A percentile compares a stretch with the other conserved stretches of the same genome.
Conservation (phyloP, 352 stramenopile species). For the Globisporangium spiculum region DNA sequence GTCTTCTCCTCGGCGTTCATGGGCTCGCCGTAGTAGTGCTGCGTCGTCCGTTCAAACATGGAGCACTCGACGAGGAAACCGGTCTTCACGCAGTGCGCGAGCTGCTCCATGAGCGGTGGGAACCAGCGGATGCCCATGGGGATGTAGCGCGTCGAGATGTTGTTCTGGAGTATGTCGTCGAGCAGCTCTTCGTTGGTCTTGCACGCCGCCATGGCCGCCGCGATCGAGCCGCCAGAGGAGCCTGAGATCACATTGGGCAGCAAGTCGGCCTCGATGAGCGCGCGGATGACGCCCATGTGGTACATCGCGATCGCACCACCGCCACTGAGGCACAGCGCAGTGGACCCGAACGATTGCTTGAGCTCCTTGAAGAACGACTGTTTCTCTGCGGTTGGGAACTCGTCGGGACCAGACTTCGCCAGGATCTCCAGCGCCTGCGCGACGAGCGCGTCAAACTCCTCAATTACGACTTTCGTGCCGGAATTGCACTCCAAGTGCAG, state of each 20-base stretch:
- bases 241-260: constrained; percentile 93
- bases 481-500: constrained; percentile 57
- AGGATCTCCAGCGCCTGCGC: constrained; percentile 47
- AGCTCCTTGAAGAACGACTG: constrained; percentile 49
- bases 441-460: constrained; percentile 46
- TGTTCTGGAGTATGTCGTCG: constrained; percentile 40
- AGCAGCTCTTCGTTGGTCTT: constrained; percentile 83
- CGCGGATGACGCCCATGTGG: constrained; percentile 91
- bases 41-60: constrained; percentile 77
- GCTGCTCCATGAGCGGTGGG: constrained; percentile 79
- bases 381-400: constrained; percentile 46
- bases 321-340: constrained; percentile 90
- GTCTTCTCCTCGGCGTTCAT: constrained; percentile 41
- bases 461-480: constrained; percentile 61
- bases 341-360: constrained; percentile 85
- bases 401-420: constrained; percentile 19
- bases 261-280: constrained; percentile 81
- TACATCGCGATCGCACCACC: constrained; percentile 94
- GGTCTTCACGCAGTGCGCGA: constrained; percentile 85
- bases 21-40: constrained; percentile 90
- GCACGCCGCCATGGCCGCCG: constrained; percentile 82
- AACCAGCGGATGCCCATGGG: constrained; percentile 71
- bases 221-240: constrained; percentile 90
- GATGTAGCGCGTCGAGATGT: constrained; percentile 62
- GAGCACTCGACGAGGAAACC: constrained; percentile 87